These are phyloP conservation scores for Anthracocystis walkeri DNA, from an alignment of 1,284 basidiomycete genomes.

Conservation along the genomic window DNA sequence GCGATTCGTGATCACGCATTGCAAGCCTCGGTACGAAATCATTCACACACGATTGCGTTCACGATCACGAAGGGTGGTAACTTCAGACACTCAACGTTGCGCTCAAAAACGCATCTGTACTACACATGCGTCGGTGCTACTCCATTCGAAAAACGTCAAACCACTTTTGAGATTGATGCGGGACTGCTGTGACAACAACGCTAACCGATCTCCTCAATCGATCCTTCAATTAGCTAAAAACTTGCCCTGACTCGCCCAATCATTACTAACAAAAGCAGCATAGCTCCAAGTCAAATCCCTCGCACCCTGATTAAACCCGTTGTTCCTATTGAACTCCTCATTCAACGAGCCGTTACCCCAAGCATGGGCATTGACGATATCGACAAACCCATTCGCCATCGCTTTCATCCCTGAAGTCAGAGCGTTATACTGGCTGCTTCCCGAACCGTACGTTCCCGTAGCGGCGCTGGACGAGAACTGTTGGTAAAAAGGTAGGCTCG, in stretches of 20 bases:
- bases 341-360: conserved; percentile 52
- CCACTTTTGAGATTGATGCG: too few species aligned
- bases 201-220: too few species aligned
- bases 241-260: conserved; percentile 36
- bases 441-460: conserved; percentile 28
- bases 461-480: conserved; percentile 40
- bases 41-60: too few species aligned
- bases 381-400: conserved; percentile 50
- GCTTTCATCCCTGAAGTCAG: conserved; percentile 43
- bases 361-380: conserved; percentile 44
- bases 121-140: too few species aligned
- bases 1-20: too few species aligned
- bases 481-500: conserved; percentile 47
- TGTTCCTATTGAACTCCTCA: conserved; percentile 52
- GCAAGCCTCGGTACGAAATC: too few species aligned
- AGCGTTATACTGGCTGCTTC: conserved; percentile 23
- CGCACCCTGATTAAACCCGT: conserved; percentile 53
- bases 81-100: too few species aligned
- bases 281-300: conserved; percentile 61
- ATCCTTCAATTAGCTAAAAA: conserved; percentile 19
- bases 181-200: too few species aligned
- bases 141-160: too few species aligned
- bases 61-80: too few species aligned
- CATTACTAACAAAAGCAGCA: conserved; percentile 51
- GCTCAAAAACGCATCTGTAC: too few species aligned